These are phyloP conservation scores for Penicillium sp. DNA, from an alignment of 2,329 filamentous ascomycete species.

Conservation along the genomic window DNA sequence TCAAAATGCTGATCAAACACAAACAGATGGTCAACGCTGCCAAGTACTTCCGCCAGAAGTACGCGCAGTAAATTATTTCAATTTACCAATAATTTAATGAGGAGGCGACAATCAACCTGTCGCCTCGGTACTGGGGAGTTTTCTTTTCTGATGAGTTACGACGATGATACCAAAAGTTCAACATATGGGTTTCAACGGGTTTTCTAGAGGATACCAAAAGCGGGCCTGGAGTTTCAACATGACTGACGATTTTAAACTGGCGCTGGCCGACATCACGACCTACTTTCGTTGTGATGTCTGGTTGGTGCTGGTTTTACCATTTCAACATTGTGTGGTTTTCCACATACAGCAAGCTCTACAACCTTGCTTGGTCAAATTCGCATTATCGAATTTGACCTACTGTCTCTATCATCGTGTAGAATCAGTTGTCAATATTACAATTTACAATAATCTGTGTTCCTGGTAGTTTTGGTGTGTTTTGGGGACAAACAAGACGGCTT, in stretches of 20 bases:
- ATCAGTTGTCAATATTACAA: conserved; percentile 25
- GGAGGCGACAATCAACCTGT: conserved; percentile 42
- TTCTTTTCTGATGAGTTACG: conserved; percentile 40
- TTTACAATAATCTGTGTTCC: not conserved
- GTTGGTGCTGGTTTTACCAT: conserved; percentile 28
- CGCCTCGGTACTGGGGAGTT: conserved; percentile 33
- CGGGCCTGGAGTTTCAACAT: conserved; percentile 43
- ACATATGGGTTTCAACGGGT: conserved; percentile 42
- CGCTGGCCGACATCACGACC: conserved; percentile 23
- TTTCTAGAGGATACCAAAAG: conserved; percentile 40
- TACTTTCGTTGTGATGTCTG: conserved; percentile 19
- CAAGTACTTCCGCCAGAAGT: conserved; percentile 93
- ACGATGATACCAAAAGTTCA: conserved; percentile 47
- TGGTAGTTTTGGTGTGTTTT: not conserved
- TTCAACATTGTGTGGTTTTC: conserved; percentile 39
- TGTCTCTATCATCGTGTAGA: conserved; percentile 23
- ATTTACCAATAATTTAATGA: conserved; percentile 22
- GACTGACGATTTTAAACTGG: conserved; percentile 54
- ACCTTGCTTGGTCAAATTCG: conserved; percentile 21
- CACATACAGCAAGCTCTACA: conserved; percentile 16
- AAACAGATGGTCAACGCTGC: conserved; percentile 91
- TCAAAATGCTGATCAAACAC: conserved; percentile 45
- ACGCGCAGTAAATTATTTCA: conserved; percentile 56
- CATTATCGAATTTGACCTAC: conserved; percentile 29
- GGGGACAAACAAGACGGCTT: not conserved